Conservation (phyloP, 805 yeast genomes). For the Phaffomyces antillensis region DNA sequence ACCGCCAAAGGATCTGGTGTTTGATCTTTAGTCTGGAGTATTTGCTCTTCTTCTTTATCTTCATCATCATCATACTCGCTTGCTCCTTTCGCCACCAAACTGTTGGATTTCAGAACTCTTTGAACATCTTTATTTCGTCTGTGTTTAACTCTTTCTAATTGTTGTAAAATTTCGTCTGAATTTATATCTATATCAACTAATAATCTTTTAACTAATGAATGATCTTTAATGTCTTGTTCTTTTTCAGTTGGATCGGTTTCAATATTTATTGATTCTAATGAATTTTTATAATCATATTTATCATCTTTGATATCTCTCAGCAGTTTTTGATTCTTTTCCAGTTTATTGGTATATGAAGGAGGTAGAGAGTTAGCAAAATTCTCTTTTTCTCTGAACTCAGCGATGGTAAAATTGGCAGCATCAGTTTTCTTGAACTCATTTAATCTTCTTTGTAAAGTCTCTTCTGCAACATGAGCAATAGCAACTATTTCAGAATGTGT, state of each 20-base stretch:
- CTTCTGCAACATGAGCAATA: constrained; percentile 92
- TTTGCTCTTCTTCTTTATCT: constrained; percentile 10
- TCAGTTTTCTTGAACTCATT: constrained; percentile 79
- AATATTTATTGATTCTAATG: constrained; percentile 1
- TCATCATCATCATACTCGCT: constrained; percentile 10
- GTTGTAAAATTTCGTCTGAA: constrained; percentile 22
- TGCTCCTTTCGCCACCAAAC: constrained; percentile 14
- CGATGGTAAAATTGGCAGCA: constrained; percentile 66
- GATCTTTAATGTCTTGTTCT: constrained; percentile 17
- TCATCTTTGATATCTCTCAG: neutral
- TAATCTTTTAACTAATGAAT: constrained; percentile 12
- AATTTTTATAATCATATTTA: constrained; percentile 2
- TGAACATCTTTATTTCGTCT: constrained; percentile 17
- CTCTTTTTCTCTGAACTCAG: constrained; percentile 56
- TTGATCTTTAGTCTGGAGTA: no score
- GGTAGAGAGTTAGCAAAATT: constrained; percentile 47
- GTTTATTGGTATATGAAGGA: constrained; percentile 69
- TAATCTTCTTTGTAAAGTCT: constrained; percentile 83
- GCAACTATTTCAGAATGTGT: constrained; percentile 92
- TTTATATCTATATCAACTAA: constrained; percentile 12
- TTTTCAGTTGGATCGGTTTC: constrained; percentile 15
- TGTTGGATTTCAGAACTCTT: constrained; percentile 14
- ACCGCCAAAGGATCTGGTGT: no score
- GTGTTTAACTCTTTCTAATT: constrained; percentile 22
- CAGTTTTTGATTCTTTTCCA: constrained; percentile 26